phyloP scores from a whole-genome alignment of 2,329 filamentous ascomycete genomes.

The Pezicula radicicola region DNA sequence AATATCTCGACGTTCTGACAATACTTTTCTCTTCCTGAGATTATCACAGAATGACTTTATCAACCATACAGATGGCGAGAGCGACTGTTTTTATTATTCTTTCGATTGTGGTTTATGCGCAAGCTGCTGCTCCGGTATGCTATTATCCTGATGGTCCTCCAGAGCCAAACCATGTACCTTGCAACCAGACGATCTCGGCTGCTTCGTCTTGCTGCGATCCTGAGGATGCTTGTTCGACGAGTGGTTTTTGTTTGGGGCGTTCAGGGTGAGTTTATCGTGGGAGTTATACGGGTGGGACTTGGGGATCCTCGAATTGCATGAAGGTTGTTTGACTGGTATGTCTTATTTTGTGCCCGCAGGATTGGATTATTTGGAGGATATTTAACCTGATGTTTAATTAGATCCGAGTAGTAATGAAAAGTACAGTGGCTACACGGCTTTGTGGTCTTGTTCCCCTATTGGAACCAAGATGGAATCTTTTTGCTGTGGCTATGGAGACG shows the following conservation, averaged over 20 bases:
- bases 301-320: conserved; percentile 13
- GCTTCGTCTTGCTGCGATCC: conserved; percentile 19
- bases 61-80: not conserved
- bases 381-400: conserved; percentile 2
- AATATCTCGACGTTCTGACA: no score
- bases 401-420: conserved; percentile 9
- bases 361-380: not conserved
- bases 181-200: conserved; percentile 14
- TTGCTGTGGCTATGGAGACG: conserved; percentile 8
- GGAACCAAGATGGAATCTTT: no score
- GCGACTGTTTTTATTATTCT: not conserved
- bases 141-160: conserved; percentile 11
- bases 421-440: conserved; percentile 2
- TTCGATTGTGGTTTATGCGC: conserved; percentile 1
- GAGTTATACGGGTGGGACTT: conserved; percentile 13
- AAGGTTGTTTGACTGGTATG: conserved; percentile 12
- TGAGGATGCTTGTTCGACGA: conserved; percentile 11
- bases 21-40: no score
- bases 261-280: conserved; percentile 15
- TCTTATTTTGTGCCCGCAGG: not conserved
- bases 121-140: conserved; percentile 4
- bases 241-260: conserved; percentile 13
- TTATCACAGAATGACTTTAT: not conserved
- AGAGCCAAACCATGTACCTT: conserved; percentile 11
- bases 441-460: conserved; percentile 8